These are phyloP conservation scores for Earliella scabrosa DNA, from an alignment of 1,284 basidiomycete genomes.

Conservation along the genomic window DNA sequence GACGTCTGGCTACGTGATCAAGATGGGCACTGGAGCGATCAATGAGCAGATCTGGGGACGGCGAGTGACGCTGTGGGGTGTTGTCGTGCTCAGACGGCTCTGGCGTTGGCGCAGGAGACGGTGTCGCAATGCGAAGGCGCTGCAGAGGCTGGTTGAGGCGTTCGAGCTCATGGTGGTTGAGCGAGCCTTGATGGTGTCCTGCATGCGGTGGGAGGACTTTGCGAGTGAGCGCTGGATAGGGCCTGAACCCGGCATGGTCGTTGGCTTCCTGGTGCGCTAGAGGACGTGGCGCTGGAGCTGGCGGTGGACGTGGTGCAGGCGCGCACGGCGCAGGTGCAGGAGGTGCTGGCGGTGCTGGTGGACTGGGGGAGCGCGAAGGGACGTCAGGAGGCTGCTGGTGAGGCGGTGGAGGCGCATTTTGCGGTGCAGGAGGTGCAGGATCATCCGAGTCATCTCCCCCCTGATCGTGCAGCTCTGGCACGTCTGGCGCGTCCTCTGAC, in stretches of 20 bases:
- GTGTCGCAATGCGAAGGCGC: conserved; percentile 2
- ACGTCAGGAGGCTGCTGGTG: too few relatives aligned
- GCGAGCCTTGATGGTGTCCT: too few relatives aligned
- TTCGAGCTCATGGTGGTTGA: conserved; percentile 10
- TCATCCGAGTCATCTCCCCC: not conserved
- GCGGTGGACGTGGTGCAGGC: conserved; percentile 1
- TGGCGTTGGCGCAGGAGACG: conserved; percentile 6
- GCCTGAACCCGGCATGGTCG: conserved; percentile 3
- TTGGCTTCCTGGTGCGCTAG: not conserved
- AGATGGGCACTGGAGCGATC: conserved; percentile 8
- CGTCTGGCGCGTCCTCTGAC: not conserved
- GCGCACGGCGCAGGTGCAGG: too few relatives aligned
- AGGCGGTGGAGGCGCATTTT: too few relatives aligned
- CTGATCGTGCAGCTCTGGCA: not conserved
- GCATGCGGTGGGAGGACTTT: conserved; percentile 3
- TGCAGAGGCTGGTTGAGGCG: conserved; percentile 3
- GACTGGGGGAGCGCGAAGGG: not conserved
- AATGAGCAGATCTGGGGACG: conserved; percentile 2
- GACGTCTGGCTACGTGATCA: not conserved
- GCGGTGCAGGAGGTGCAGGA: conserved; percentile 16
- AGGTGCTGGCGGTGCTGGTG: not conserved
- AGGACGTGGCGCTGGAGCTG: not conserved
- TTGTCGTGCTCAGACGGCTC: not conserved
- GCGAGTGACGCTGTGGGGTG: not conserved
- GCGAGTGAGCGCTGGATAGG: conserved; percentile 8